Base-by-base conservation (phyloP, 495 filamentous ascomycete species). In the Hyaloscypha bicolor region DNA sequence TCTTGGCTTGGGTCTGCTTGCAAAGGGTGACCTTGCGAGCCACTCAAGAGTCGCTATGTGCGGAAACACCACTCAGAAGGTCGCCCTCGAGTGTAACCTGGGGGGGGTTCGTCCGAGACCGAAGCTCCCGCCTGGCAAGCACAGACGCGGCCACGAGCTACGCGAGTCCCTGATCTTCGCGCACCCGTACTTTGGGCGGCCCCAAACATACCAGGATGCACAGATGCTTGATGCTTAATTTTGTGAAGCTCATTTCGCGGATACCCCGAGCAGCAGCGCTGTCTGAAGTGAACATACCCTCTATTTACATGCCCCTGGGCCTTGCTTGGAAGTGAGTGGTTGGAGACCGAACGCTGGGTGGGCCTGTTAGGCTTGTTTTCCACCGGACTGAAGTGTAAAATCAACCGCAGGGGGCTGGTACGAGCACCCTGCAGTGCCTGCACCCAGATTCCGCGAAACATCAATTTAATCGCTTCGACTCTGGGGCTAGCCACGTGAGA, bases 1-100 rank as follows among this genome's bases (percentile, higher is more conserved):
- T 1, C 12, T 37, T 6, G 35, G 35, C 42, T 48, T 48, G 42
- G 11, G 16, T 48, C 42, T 48, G 42, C 42, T 19, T 19, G 16
- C 42, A 48, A 48, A 48, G 42, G 42, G 16, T 48, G 16, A 48
- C 42, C 42, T 48, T 48, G 42, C 42, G 42, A 48, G 42, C 42
- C 42, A 48, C 11, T 48, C 42, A 48, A 12, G 9, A 48, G 42
- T 16, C 9, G 16, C 9, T 48, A 48, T 14, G 4, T 48, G 42
- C 42, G 42, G 42, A 48, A 48, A 48, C 42, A 48, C 42, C 42
- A 48, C 42, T 48, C 42, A 48, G 42, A 48, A 48, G 42, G 42
- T 19, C 16, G 16, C 9, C 16, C 4, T 48, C 42, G 42, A 45
- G 14, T 12, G 6, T 45, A 19, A 6, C 16, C 9, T 19, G 42